phyloP scores from a whole-genome alignment of 73 alveolate genomes.

The Durusdinium trenchii region DNA sequence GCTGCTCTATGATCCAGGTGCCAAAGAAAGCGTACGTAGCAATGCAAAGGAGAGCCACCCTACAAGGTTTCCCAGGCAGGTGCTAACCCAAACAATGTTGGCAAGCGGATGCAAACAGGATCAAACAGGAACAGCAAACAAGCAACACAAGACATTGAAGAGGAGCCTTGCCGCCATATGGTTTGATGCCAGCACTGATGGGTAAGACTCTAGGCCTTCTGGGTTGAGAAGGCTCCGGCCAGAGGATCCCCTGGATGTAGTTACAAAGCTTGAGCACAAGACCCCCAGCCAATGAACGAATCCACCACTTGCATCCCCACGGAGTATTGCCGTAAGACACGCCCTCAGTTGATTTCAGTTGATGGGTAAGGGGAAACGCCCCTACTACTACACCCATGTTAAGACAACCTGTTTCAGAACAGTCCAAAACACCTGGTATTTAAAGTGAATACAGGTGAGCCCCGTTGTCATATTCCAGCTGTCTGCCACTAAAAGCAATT shows the following conservation, averaged over 20 bases:
- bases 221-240: not conserved
- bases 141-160: too few species aligned
- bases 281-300: slow-evolving; percentile 9
- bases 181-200: not conserved
- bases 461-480: too few species aligned
- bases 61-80: too few species aligned
- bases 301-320: not conserved
- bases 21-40: not conserved
- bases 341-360: too few species aligned
- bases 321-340: not conserved
- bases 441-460: too few species aligned
- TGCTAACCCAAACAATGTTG: too few species aligned
- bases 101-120: not conserved
- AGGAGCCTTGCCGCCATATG: not conserved
- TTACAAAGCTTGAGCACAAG: not conserved
- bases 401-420: too few species aligned
- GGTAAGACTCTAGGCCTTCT: not conserved
- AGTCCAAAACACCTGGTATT: too few species aligned
- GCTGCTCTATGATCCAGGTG: not conserved
- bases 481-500: not conserved
- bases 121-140: too few species aligned
- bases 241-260: not conserved
- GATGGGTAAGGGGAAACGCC: too few species aligned
- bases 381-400: too few species aligned
- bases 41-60: not conserved